These are phyloP conservation scores for Haplosporangium gracile DNA, from an alignment of 192 early-diverging fungal species.

Conservation along the genomic window DNA sequence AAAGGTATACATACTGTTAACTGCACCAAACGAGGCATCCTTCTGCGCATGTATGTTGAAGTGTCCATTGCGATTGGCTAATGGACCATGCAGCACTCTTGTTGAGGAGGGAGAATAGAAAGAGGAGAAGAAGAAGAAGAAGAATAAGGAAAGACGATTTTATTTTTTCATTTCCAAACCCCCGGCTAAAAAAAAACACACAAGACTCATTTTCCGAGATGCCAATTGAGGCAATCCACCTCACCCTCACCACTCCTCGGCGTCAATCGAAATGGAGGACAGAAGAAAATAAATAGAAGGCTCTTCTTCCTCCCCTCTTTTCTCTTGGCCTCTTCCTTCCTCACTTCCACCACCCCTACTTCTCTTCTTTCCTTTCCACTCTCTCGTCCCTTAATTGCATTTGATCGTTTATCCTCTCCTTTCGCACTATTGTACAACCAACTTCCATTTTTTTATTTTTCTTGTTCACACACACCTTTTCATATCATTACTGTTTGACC, in stretches of 20 bases:
- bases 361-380: background rate
- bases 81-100: background rate
- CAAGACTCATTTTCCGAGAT: background rate
- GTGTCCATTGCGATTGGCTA: background rate
- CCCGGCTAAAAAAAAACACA: background rate
- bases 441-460: background rate
- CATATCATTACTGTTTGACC: background rate
- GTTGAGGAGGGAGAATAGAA: background rate
- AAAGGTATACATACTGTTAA: background rate
- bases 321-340: background rate
- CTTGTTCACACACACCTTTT: background rate
- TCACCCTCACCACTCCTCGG: background rate
- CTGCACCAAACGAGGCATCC: background rate
- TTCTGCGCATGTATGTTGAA: background rate
- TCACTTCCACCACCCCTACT: background rate
- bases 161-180: background rate
- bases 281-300: slow-evolving; percentile 8
- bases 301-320: background rate
- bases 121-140: background rate
- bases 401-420: background rate
- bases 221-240: slow-evolving; percentile 38
- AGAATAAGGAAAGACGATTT: background rate
- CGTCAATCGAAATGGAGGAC: background rate
- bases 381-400: background rate
- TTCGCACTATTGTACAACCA: background rate